Base-by-base conservation (phyloP, 352 stramenopile genomes). In the Phytophthora constricta region DNA sequence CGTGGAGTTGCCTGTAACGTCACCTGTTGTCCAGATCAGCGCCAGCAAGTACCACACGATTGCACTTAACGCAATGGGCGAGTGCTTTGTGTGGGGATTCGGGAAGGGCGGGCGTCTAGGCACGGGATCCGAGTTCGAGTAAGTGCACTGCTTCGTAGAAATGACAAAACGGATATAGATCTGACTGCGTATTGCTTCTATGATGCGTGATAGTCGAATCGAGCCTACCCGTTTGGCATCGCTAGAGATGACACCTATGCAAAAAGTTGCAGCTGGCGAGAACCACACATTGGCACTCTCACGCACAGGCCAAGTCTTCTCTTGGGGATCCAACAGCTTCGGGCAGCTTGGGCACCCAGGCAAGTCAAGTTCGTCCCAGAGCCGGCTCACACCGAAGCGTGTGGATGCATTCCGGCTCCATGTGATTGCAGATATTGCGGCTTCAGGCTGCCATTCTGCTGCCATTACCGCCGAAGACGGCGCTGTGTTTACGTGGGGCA, bases 71-170 rank as follows among this genome's bases (percentile, higher is more conserved):
- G 74, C 71, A 34, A 50, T 58, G 8, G 87, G 87, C 19, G 68
- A 92, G 46, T 89, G 86, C 43, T 95, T 90, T 55, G 84, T 87
- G 14, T 95, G 87, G 87, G 87, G 87, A 33, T 95, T 95, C 62
- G 85, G 87, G 42, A 93, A 93, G 62, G 87, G 87, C 17, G 87
- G 87, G 1, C 84, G 87, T 0, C 69, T 95, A 25, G 87, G 87
- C 27, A 91, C 81, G 1, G 87, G 85, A 58, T 88, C 79, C 5
- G 85, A 95, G 33, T 93, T 89, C 41, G 87, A 95, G 82, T 92
- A 81, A 45, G 80, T 75, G 23, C 39, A 28, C 3, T 27, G 14
- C 27, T 25, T 58, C 45, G 42, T 11, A 28, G 42, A 57, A 11
- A 11, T 39, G 22, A 33, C 10, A 22, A 62, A 9, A 22, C 56